Base-by-base conservation (phyloP, 768 basidiomycete genomes). In the Hirschioporus abietinus region DNA sequence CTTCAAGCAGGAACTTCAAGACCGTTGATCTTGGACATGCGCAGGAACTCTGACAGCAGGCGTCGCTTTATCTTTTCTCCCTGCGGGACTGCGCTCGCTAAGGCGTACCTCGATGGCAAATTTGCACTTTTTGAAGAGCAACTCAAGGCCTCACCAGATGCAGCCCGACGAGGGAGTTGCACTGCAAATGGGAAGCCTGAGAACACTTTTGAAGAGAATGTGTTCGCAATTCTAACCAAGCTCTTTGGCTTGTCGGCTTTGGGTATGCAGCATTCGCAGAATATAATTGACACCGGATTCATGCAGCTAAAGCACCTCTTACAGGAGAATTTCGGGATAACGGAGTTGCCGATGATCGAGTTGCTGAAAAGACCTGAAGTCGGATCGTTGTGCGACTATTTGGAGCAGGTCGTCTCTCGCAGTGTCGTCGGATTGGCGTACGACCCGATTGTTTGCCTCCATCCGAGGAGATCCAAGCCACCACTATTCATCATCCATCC, bases 361-460 rank as follows among this genome's bases (percentile, higher is more conserved):
- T 66, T 81, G 18, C 78, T 81, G 63, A 76, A 75, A 65, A 76
- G 76, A 58, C 66, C 78, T 66, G 23, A 76, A 64, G 69, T 73
- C 72, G 71, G 76, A 67, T 27, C 75, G 65, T 68, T 80, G 70
- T 70, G 69, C 17, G 73, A 76, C 42, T 72, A 75, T 15, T 52
- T 73, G 30, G 68, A 65, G 25, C 26, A 70, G 24, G 60, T 64
- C 63, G 52, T 61, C 66, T 17, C 63, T 52, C 42, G n/a, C n/a
- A n/a, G n/a, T n/a, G n/a, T n/a, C n/a, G n/a, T n/a, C n/a, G 42
- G 62, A 0, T 63, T 72, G n/a, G n/a, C n/a, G n/a, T n/a, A n/a
- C n/a, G n/a, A n/a, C n/a, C n/a, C 81, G 18, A 72, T 82, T n/a
- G 76, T 82, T n/a, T 78, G 78, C 4, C 75, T 82, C 27, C 74